A percentile compares a stretch with the other conserved stretches of the same genome.
Conservation (phyloP, 805 yeast species). For the Monosporozyma yasuniensis region DNA sequence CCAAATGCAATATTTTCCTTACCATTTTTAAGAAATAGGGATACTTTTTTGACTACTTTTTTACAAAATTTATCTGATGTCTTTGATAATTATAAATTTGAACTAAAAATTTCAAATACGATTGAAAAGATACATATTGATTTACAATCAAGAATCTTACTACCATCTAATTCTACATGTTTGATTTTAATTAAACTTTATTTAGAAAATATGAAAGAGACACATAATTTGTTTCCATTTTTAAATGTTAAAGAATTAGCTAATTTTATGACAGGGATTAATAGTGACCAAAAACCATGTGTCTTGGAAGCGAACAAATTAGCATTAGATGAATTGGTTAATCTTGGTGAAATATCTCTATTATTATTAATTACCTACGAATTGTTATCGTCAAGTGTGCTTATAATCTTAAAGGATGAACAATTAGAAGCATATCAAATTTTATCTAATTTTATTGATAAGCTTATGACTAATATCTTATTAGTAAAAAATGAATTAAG, state of each 20-base stretch:
- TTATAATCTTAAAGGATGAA: slow-evolving; percentile 22
- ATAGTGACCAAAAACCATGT: neutral
- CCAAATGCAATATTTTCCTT: slow-evolving; percentile 20
- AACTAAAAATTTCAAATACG: neutral
- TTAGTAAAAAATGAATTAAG: slow-evolving; percentile 15
- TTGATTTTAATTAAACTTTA: slow-evolving; percentile 17
- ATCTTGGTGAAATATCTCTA: slow-evolving; percentile 15
- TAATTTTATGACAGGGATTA: slow-evolving; percentile 14
- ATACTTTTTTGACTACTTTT: slow-evolving; percentile 18
- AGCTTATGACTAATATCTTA: slow-evolving; percentile 12
- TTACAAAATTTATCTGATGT: slow-evolving; percentile 11
- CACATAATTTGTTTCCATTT: slow-evolving; percentile 18
- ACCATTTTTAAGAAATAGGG: slow-evolving; percentile 18
- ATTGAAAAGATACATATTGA: neutral
- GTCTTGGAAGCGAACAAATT: slow-evolving; percentile 12
- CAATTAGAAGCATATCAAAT: slow-evolving; percentile 12
- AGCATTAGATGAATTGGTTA: slow-evolving; percentile 15
- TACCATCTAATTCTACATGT: slow-evolving; percentile 15
- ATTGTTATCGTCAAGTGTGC: slow-evolving; percentile 22
- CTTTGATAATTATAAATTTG: neutral
- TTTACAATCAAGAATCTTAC: slow-evolving; percentile 7
- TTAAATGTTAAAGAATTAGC: slow-evolving; percentile 18
- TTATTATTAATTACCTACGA: slow-evolving; percentile 21
- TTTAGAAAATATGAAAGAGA: slow-evolving; percentile 14
- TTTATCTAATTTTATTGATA: slow-evolving; percentile 10